phyloP scores from a whole-genome alignment of 371 early-diverging fungal genomes.

The Mucor plumbeus region DNA sequence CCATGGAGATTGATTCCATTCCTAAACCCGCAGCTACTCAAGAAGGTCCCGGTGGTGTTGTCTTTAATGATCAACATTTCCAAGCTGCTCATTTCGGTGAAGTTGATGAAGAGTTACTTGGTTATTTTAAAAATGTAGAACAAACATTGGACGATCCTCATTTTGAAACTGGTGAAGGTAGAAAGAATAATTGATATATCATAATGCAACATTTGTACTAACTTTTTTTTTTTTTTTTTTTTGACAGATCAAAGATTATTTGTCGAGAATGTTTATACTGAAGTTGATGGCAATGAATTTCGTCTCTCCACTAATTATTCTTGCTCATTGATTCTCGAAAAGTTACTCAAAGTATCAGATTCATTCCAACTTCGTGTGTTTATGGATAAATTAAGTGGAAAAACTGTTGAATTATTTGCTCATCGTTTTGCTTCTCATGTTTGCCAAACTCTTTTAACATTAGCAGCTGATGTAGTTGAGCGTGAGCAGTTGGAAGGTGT shows the following conservation, averaged over 20 bases:
- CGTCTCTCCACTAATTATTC: constrained; percentile 76
- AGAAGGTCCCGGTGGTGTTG: constrained; percentile 18
- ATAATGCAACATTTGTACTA: neutral
- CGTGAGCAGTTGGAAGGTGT: constrained; percentile 63
- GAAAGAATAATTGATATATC: neutral
- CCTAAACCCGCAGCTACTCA: constrained; percentile 1
- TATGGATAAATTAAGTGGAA: constrained; percentile 68
- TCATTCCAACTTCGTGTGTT: constrained; percentile 78
- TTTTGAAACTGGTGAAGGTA: constrained; percentile 77
- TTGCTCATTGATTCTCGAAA: constrained; percentile 83
- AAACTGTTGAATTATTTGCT: constrained; percentile 70
- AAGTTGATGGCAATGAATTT: constrained; percentile 79
- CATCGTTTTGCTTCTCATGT: constrained; percentile 91
- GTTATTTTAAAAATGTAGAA: constrained; percentile 80
- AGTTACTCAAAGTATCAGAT: constrained; percentile 71
- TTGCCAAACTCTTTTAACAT: constrained; percentile 74
- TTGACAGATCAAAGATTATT: constrained; percentile 70
- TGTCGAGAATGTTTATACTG: constrained; percentile 77
- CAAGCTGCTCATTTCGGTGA: constrained; percentile 66
- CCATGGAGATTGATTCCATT: constrained; percentile 19
- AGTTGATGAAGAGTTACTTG: constrained; percentile 68
- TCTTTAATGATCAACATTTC: constrained; percentile 39
- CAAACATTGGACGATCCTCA: constrained; percentile 70
- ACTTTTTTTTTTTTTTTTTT: neutral
- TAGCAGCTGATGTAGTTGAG: constrained; percentile 78